Percentiles rank a stretch among this genome's conserved stretches.
These are phyloP conservation scores for Peniophora sp. DNA, from an alignment of 1,284 basidiomycete species.

Conservation along the genomic window DNA sequence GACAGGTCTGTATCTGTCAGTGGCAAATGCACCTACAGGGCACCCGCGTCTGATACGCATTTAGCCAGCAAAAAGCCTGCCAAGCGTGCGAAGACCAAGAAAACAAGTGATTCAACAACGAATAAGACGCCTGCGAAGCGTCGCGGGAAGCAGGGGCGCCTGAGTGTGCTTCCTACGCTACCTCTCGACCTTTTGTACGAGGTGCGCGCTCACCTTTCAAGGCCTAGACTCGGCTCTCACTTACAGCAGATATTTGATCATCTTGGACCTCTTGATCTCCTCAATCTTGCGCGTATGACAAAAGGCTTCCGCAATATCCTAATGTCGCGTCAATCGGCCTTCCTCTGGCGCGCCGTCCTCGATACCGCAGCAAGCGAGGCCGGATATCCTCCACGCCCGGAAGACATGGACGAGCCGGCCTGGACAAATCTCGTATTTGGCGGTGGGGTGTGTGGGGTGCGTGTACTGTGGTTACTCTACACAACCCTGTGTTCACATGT, in stretches of 20 bases:
- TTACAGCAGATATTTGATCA: background rate
- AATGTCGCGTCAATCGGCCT: background rate
- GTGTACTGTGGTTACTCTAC: background rate
- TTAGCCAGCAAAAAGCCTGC: no score
- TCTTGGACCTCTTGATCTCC: background rate
- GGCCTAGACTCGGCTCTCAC: no score
- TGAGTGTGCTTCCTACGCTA: background rate
- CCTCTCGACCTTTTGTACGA: background rate
- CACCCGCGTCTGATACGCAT: no score
- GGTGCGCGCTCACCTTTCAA: no score
- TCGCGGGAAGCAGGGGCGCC: background rate
- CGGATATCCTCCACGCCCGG: background rate
- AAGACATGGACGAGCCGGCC: background rate
- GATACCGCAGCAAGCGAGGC: background rate
- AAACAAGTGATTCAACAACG: no score
- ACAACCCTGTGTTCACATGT: no score
- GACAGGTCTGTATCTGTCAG: no score
- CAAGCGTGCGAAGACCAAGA: no score
- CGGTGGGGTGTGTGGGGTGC: background rate
- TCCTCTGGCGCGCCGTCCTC: background rate
- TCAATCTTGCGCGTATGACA: background rate
- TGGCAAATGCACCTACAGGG: no score
- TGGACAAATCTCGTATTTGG: background rate
- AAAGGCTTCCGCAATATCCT: constrained; percentile 1
- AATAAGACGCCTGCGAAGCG: no score